Base-by-base conservation (phyloP, 2,329 filamentous ascomycete species). In the Hirsutella minnesotensis region DNA sequence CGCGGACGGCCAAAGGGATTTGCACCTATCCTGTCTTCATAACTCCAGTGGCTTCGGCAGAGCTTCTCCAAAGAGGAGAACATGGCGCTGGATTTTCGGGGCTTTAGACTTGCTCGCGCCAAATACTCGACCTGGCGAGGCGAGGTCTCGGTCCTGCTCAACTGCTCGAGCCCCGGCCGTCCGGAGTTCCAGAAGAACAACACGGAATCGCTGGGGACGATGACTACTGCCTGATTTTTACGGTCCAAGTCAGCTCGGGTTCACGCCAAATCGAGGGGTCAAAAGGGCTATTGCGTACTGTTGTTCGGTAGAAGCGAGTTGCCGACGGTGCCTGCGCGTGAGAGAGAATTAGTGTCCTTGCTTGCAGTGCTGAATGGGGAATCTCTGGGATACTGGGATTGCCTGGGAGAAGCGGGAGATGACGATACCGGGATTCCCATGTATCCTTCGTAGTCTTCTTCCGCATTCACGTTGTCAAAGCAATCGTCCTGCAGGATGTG, bases 371-470 rank as follows among this genome's bases (percentile, higher is more conserved):
- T 21, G 27, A 7, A 21, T 21, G 1, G 16, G 36, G 36, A 20
- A 18, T 2, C 22, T 22, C 15, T 30, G 15, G 13, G 16, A 15
- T 3, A n/a, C 30, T 29, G 10, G n/a, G 31, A n/a, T n/a, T n/a
- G n/a, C n/a, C n/a, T n/a, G n/a, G n/a, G n/a, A n/a, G n/a, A n/a
- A n/a, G n/a, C n/a, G n/a, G n/a, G n/a, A n/a, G n/a, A n/a, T n/a
- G n/a, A 29, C 41, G 48, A 21, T 24, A 61, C 58, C 27, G 8
- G 51, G 37, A 57, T 58, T 1, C 57, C 56, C 48, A 49, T 55
- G 19, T 48, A 59, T 7, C 53, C 51, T 41, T 55, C 46, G 27
- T 57, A 57, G 0, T 53, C 44, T 38, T 58, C 53, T 10, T 54
- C 44, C 0, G 45, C 45, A 0, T 43, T 35, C 1, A 49, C 7